Evolutionary conservation across 2,329 filamentous ascomycete species (phyloP), one percentile per base, ranked within the genome.

Genomic region (Acrocalymma vagum): DNA sequence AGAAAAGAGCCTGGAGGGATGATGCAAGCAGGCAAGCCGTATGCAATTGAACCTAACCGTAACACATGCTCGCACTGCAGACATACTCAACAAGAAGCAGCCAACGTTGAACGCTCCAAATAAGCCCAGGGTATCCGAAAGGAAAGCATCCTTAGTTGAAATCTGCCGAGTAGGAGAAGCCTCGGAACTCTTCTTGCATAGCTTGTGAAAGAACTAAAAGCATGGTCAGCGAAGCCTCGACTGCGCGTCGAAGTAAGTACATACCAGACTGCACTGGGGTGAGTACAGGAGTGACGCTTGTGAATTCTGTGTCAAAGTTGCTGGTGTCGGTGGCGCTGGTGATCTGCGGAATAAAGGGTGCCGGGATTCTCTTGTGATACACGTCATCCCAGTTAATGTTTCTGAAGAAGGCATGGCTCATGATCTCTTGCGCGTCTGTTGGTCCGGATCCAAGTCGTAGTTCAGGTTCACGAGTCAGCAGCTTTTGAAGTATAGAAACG

Each of bases 381-480:
- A 99, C 91, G 66, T 99, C 94, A 54, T 99, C 94, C 94, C 94
- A 99, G 73, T 94, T 95, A 70, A 97, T 89, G 68, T 94, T 95
- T 48, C 91, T 82, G 79, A 99, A 99, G 79, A 99, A 99, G 1
- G 94, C 90, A 70, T 99, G 94, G 66, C 86, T 95, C 94, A 99
- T 99, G 65, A 99, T 88, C 72, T 99, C 94, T 72, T 97, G 92
- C 3, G 94, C 94, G 72, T 99, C 94, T 1, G 94, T 97, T 3
- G 94, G 93, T 3, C 94, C 94, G 55, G 90, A 95, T 50, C 94
- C 94, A 20, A 99, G 81, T 54, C 94, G 86, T 65, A 94, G 81
- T 61, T 97, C 94, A 1, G 94, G 94, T 72, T 99, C 94, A 52
- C 94, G 86, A 6, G 91, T 99, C 49, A 99, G 83, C 38, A 99